phyloP scores from a whole-genome alignment of 2,329 filamentous ascomycete genomes.

The Dothistroma septosporum region DNA sequence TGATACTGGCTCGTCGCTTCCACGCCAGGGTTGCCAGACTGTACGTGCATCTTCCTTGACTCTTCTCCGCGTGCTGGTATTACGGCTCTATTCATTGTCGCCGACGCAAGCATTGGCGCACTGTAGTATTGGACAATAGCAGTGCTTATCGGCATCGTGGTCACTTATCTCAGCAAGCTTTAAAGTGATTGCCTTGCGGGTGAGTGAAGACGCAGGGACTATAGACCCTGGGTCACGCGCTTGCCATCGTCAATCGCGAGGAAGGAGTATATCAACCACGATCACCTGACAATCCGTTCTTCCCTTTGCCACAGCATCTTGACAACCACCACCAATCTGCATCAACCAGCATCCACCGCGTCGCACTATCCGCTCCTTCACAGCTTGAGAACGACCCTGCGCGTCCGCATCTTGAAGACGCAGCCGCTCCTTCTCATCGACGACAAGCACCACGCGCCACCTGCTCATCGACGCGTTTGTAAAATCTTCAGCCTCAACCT shows the following conservation, averaged over 20 bases:
- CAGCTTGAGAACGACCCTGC: neutral
- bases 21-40: neutral
- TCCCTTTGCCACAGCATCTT: neutral
- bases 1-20: neutral
- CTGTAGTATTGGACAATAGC: neutral
- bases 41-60: neutral
- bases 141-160: neutral
- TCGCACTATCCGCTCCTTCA: conserved; percentile 3
- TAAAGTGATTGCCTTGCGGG: neutral
- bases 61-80: neutral
- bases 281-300: neutral
- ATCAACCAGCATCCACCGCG: neutral
- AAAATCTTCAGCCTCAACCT: neutral
- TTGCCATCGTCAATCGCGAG: conserved; percentile 4
- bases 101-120: neutral
- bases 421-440: neutral
- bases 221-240: neutral
- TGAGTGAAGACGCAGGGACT: conserved; percentile 3
- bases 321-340: neutral
- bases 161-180: neutral
- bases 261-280: neutral
- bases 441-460: conserved; percentile 4
- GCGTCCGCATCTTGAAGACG: no score
- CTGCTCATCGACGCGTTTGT: conserved; percentile 1
- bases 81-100: neutral